Base-by-base conservation (phyloP, 805 yeast genomes). In the Suhomyces tanzawaensis region DNA sequence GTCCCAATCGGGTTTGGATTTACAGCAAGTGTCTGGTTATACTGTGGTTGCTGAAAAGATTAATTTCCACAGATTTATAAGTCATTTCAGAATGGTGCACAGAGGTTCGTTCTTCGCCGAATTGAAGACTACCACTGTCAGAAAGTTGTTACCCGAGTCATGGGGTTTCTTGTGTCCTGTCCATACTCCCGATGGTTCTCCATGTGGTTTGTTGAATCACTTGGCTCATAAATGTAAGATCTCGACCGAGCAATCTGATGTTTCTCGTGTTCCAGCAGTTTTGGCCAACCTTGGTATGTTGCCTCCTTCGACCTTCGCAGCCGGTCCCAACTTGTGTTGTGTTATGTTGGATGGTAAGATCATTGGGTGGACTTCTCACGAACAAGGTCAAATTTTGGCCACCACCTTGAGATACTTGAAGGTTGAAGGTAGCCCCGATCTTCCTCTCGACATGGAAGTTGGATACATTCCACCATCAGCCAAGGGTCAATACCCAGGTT, bases 131-230 rank as follows among this genome's bases (percentile, higher is more conserved):
- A 93, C 99, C 17, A 85, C 98, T 1, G 99, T 93, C 34, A 81
- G 99, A 72, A 93, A 93, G 63, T 72, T 93, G 53, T 75, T 93
- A 41, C 99, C 99, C 1, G 99, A 93, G 64, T 86, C 96, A 1
- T 93, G 99, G 99, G 99, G 99, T 3, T 93, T 93, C 77, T 68
- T 93, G 52, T 93, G 99, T 69, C 99, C 99, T 9, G 99, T 93
- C 17, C 99, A 93, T 64, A 93, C 99, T 11, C 99, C 99, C 4
- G 99, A 93, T 83, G 99, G 99, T 53, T 85, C 98, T 36, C 99
- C 99, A 15, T 93, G 99, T 81, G 99, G 99, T 71, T 74, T 93
- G 61, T 72, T 93, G 56, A 93, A 93, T 67, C 99, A 93, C 74
- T 81, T 93, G 69, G 84, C 98, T 7, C 97, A 93, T 68, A 89